Evolutionary conservation across 208 protist genomes (phyloP).

Genomic region (Acanthamoeba royreba): DNA sequence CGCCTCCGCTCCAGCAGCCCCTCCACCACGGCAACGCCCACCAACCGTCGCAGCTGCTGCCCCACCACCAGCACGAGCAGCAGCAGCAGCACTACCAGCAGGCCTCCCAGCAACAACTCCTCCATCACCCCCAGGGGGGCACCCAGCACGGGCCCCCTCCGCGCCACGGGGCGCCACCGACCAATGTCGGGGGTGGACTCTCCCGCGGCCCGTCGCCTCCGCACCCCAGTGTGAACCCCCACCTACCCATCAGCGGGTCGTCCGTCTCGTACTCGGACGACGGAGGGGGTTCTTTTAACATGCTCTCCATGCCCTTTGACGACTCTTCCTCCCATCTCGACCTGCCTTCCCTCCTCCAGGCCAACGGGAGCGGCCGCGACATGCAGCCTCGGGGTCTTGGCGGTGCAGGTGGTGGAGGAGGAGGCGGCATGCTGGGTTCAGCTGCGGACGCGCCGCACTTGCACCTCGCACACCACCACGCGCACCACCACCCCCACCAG

Average conservation of each 20-base stretch:
- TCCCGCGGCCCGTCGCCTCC: not conserved
- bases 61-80: not conserved
- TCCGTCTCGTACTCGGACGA: not conserved
- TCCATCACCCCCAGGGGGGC: not conserved
- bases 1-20: not conserved
- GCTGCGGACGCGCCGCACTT: not conserved
- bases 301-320: not conserved
- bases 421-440: not conserved
- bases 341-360: not conserved
- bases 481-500: no score
- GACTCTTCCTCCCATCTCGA: constrained; percentile 9
- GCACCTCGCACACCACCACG: no score
- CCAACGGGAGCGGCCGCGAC: not conserved
- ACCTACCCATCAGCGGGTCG: not conserved
- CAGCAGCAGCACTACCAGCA: not conserved
- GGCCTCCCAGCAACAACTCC: not conserved
- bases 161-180: not conserved
- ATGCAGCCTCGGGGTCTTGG: no score
- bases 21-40: not conserved
- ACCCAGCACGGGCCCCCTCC: not conserved
- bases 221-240: not conserved
- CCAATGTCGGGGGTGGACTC: not conserved
- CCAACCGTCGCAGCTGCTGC: not conserved
- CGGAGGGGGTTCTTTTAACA: not conserved
- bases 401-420: not conserved